Evolutionary conservation across 495 filamentous ascomycete species (phyloP), one percentile per base, ranked within the genome.

Genomic region (Penicillium fimorum): DNA sequence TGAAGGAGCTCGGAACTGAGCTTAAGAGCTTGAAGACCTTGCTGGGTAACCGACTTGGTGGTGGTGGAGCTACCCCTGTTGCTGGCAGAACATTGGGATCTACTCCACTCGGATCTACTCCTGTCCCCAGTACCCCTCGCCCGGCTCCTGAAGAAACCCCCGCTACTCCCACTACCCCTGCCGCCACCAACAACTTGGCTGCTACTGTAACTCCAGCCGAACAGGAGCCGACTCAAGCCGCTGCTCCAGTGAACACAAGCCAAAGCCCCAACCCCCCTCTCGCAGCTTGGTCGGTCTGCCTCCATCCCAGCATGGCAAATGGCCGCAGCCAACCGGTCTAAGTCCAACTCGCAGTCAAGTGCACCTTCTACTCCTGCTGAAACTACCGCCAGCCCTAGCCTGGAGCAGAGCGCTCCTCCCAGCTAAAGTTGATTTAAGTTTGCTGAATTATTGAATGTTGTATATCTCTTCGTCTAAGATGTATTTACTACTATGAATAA

Each of bases 281-380:
- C 69, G 55, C 68, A 76, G 32, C 75, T 81, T 35, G 76, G 74
- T 52, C 73, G 78, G 13, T 77, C 74, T 65, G 84, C 88, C 8
- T 87, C 87, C n/a, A 96, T 96, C 61, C 92, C 92, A 1, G 83
- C 87, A 1, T 96, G 92, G 92, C 92, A 96, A 73, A 83, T 96
- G 83, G 85, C 87, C 17, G 83, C 85, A 42, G 81, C 86, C 43
- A 85, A 80, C 66, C 84, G 84, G 65, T 79, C 73, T 35, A 79
- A 76, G 72, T 70, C 58, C 59, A 62, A 65, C 1, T 73, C 75
- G 18, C 69, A 69, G 49, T 59, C 74, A 24, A 64, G 58, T 29
- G 52, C 67, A 10, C 50, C 70, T 33, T 44, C 65, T 6, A 58
- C 62, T 48, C 30, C 62, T 7, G 42, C 17, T 44, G 64, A 67